Conservation (phyloP, 345 rosid genomes). For the Bretschneidera sinensis region DNA sequence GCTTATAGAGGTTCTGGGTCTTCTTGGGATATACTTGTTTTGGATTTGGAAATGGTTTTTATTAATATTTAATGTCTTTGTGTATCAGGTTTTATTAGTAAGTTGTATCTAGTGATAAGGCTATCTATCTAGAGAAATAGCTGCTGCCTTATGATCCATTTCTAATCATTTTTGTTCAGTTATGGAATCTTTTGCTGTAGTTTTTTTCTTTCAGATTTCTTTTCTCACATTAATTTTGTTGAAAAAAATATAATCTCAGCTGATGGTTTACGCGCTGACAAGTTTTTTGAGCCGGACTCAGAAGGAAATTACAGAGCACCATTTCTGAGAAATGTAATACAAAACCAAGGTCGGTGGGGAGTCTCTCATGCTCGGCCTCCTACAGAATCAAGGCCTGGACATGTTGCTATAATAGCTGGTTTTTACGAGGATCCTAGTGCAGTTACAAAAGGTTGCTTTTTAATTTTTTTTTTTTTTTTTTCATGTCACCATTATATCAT, state of each 20-base stretch:
- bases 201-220: too few relatives aligned
- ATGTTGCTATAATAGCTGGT: slow-evolving; percentile 92
- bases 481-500: neutral
- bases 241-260: slow-evolving; percentile 41
- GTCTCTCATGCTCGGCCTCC: slow-evolving; percentile 99
- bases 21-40: too few relatives aligned
- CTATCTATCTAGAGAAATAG: neutral
- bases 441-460: slow-evolving; percentile 67
- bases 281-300: too few relatives aligned
- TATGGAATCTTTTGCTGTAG: neutral
- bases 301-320: slow-evolving; percentile 81
- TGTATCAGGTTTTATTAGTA: too few relatives aligned
- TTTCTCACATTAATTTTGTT: too few relatives aligned
- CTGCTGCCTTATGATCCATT: neutral
- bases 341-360: slow-evolving; percentile 86
- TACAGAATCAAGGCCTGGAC: slow-evolving; percentile 96
- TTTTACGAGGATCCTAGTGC: slow-evolving; percentile 99
- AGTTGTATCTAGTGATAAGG: neutral
- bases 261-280: slow-evolving; percentile 96
- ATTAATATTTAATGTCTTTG: too few relatives aligned
- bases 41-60: neutral
- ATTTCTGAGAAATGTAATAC: slow-evolving; percentile 70
- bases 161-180: neutral
- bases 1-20: neutral
- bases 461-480: neutral